Conservation (phyloP, 306 rosid genomes). For the Fragaria nilgerrensis region DNA sequence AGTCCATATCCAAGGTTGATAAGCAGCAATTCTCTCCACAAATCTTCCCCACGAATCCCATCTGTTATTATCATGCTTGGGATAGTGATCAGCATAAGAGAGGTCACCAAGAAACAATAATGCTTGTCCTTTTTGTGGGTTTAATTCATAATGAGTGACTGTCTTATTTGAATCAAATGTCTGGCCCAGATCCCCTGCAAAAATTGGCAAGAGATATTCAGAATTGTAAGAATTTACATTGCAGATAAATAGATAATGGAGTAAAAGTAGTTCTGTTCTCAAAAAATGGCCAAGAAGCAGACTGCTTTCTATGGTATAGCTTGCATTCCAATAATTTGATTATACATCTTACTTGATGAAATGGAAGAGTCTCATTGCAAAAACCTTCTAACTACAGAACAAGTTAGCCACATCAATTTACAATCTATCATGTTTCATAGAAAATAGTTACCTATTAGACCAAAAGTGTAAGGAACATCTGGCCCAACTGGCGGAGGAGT, state of each 20-base stretch:
- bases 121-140: constrained; percentile 59
- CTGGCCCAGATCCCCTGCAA: constrained; percentile 88
- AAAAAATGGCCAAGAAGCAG: not conserved
- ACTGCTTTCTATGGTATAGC: not conserved
- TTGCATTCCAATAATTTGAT: not conserved
- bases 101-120: constrained; percentile 80
- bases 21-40: constrained; percentile 74
- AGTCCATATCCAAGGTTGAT: constrained; percentile 99
- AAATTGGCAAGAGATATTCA: not conserved
- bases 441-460: constrained; percentile 63
- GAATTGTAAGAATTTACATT: not conserved
- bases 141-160: constrained; percentile 68
- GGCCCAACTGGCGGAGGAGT: constrained; percentile 79
- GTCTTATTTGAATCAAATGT: constrained; percentile 73
- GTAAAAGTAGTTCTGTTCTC: not conserved
- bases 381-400: not conserved
- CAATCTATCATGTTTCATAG: not conserved
- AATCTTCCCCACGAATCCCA: constrained; percentile 97
- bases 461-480: constrained; percentile 75
- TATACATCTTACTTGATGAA: not conserved
- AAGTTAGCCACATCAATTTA: not conserved
- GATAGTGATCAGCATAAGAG: constrained; percentile 72
- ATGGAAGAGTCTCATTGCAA: not conserved
- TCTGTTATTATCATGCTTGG: constrained; percentile 63
- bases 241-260: not conserved